Evolutionary conservation across 2,329 filamentous ascomycete genomes (phyloP).

Genomic region (Cladorrhinum sp.): DNA sequence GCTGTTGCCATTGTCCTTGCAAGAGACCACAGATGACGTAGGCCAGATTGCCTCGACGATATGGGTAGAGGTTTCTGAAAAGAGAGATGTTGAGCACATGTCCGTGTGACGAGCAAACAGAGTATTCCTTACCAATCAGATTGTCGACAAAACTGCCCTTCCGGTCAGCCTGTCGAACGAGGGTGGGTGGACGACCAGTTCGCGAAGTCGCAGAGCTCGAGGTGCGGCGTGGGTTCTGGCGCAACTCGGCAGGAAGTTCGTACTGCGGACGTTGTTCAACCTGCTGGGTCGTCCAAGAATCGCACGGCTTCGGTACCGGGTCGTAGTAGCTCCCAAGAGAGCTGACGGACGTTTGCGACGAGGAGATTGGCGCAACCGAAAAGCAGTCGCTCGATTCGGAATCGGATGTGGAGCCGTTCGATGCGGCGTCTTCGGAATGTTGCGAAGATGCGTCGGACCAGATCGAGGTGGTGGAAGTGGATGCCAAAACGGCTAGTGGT

Average conservation of each 20-base stretch:
- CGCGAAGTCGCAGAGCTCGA: conserved; percentile 52
- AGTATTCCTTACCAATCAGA: conserved; percentile 79
- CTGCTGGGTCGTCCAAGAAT: conserved; percentile 34
- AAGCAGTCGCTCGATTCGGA: conserved; percentile 40
- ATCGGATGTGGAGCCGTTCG: conserved; percentile 60
- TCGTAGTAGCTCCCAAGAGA: conserved; percentile 30
- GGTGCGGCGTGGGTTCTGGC: conserved; percentile 61
- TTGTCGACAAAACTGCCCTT: conserved; percentile 95
- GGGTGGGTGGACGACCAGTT: conserved; percentile 65
- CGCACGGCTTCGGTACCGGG: conserved; percentile 29
- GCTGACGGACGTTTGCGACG: conserved; percentile 32
- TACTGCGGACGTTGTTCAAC: conserved; percentile 31
- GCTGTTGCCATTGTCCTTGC: conserved; percentile 68
- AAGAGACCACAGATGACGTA: conserved; percentile 74
- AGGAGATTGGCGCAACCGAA: conserved; percentile 31
- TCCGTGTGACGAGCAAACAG: conserved; percentile 17
- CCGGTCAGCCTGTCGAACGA: conserved; percentile 84
- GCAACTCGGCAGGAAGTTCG: conserved; percentile 57
- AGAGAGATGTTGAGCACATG: conserved; percentile 37
- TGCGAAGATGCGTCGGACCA: conserved; percentile 73
- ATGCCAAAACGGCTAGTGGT: conserved; percentile 70
- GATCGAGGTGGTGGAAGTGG: conserved; percentile 71
- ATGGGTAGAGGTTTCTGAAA: conserved; percentile 88
- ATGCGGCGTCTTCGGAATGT: conserved; percentile 64
- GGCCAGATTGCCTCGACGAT: conserved; percentile 98